Base-by-base conservation (phyloP, 257 asterid species). In the Vinca minor region DNA sequence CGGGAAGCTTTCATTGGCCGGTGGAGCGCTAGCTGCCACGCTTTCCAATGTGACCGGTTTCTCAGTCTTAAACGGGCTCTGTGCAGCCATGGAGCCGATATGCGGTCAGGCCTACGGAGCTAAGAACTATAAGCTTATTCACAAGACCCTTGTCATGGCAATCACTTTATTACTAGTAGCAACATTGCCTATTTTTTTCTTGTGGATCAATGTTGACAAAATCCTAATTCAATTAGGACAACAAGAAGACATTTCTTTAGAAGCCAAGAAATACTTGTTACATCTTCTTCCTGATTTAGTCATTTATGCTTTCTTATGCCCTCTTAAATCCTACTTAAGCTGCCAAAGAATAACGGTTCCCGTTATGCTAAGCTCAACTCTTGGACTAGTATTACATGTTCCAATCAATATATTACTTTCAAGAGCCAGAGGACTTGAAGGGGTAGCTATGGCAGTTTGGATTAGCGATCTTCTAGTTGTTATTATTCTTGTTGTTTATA, bases 31-130 rank as follows among this genome's bases (percentile, higher is more conserved):
- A 11, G 96, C 88, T 1, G 78, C 86, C 83, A 88, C 95, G 58
- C 82, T 88, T 23, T 89, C 88, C 0, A 88, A 86, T 53, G 95
- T 88, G 28, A 88, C 93, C 0, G 98, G 95, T 0, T 89, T 80
- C 52, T 84, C 98, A 2, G 79, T 88, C 32, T 61, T 92, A 67
- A 87, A 71, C 56, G 96, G 95, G 0, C 86, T 91, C n/a, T 77
- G 81, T 61, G 84, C 67, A 15, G 96, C 94, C 39, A 83, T 91
- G 93, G 96, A 85, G 64, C 98, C 95, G 8, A 81, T 91, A 20
- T 86, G 95, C 57, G 96, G 98, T 41, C 98, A 88, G 64, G 98
- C 96, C 4, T 86, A 71, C 28, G 98, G 98, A 1, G 94, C 95
- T 63, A 82, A 74, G 66, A 88, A 91, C 61, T 80, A 74, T 48